Conservation (phyloP, 805 yeast species). For the Kurtzmaniella cleridarum region DNA sequence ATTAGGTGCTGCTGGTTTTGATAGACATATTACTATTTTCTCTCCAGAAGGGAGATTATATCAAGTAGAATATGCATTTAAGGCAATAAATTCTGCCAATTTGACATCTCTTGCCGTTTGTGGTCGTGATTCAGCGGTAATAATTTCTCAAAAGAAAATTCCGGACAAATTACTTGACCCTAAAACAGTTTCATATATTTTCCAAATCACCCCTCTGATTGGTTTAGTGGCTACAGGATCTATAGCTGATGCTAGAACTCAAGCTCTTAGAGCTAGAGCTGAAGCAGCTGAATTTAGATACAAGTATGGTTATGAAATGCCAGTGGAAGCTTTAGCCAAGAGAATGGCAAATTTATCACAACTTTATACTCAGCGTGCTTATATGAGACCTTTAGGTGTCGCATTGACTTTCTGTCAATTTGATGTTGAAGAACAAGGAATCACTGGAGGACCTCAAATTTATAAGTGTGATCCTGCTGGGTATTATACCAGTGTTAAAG, state of each 20-base stretch:
- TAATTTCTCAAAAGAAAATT: slow-evolving; percentile 91
- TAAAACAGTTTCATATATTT: slow-evolving; percentile 77
- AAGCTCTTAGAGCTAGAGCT: slow-evolving; percentile 84
- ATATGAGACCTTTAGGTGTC: slow-evolving; percentile 97
- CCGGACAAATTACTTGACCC: slow-evolving; percentile 93
- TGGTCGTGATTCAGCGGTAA: slow-evolving; percentile 81
- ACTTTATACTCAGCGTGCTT: slow-evolving; percentile 94
- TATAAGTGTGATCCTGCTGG: slow-evolving; percentile 98
- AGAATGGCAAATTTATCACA: slow-evolving; percentile 95
- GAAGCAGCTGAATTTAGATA: slow-evolving; percentile 95
- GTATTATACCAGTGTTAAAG: slow-evolving; percentile 83
- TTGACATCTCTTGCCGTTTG: slow-evolving; percentile 83
- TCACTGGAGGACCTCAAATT: slow-evolving; percentile 66
- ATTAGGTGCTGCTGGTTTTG: slow-evolving; percentile 85
- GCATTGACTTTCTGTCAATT: slow-evolving; percentile 82
- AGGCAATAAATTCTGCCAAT: slow-evolving; percentile 90
- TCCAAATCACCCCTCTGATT: slow-evolving; percentile 70
- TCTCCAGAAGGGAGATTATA: slow-evolving; percentile 97
- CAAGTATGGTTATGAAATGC: slow-evolving; percentile 95
- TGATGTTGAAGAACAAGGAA: slow-evolving; percentile 65
- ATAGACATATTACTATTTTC: slow-evolving; percentile 96
- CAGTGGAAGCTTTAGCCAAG: slow-evolving; percentile 86
- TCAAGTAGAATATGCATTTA: slow-evolving; percentile 97
- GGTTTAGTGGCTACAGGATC: slow-evolving; percentile 95
- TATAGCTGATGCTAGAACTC: slow-evolving; percentile 90